phyloP scores from a whole-genome alignment of 148 eudicot genomes.

The Cornus controversa region DNA sequence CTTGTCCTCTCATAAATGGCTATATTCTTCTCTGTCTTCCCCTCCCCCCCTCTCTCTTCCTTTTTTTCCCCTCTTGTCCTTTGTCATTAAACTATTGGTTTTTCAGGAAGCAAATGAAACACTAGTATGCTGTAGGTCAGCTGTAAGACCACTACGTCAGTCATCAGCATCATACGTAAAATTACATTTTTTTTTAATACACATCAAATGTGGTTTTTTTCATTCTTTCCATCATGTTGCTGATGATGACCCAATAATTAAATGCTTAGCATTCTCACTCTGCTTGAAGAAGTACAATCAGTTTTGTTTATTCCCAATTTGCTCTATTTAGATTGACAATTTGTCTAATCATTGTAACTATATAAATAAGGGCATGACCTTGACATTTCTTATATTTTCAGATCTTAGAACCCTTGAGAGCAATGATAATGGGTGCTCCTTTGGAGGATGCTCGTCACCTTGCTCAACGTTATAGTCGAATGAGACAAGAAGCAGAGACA shows the following conservation, averaged over 20 bases:
- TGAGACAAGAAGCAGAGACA: slow-evolving; percentile 98
- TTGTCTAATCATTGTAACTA: neutral
- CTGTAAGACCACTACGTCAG: neutral
- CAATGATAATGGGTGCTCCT: slow-evolving; percentile 76
- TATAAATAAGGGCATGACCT: neutral
- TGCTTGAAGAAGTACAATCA: neutral
- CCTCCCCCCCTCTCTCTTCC: neutral
- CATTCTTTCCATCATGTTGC: neutral
- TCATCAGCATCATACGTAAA: neutral
- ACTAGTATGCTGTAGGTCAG: neutral
- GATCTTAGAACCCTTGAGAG: slow-evolving; percentile 93
- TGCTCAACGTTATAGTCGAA: slow-evolving; percentile 92
- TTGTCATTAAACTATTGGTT: neutral
- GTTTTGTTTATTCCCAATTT: neutral
- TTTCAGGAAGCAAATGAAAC: neutral
- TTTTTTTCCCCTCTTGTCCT: neutral
- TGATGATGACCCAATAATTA: neutral
- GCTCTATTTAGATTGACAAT: neutral
- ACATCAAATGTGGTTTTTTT: neutral
- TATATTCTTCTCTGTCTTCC: neutral
- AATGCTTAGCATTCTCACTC: neutral
- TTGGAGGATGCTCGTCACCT: slow-evolving; percentile 99
- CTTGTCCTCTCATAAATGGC: neutral
- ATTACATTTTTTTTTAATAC: no score
- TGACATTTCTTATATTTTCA: slow-evolving; percentile 21